Conservation (phyloP, 495 filamentous ascomycete species). For the Acidomyces sp. region DNA sequence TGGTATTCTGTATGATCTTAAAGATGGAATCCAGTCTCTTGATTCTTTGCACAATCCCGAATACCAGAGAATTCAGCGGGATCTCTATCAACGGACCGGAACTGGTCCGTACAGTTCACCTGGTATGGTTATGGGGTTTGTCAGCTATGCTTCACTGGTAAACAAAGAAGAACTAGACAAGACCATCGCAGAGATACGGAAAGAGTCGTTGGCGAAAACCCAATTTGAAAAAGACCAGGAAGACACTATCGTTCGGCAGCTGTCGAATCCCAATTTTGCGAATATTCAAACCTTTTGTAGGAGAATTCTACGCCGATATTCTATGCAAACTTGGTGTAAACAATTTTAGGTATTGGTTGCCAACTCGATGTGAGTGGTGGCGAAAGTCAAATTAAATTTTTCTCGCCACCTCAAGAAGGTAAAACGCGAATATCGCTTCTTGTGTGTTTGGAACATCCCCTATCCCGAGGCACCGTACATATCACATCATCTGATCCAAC, state of each 20-base stretch:
- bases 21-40: conserved; percentile 13
- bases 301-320: not conserved
- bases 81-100: conserved; percentile 20
- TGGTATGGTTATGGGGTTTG: conserved; percentile 26
- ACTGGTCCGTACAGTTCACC: conserved; percentile 23
- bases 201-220: conserved; percentile 21
- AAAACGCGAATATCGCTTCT: conserved; percentile 18
- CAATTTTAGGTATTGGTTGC: conserved; percentile 13
- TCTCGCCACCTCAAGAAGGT: conserved; percentile 16
- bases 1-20: conserved; percentile 19
- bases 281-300: conserved; percentile 23
- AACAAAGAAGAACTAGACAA: conserved; percentile 16
- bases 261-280: conserved; percentile 18
- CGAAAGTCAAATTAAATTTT: conserved; percentile 18
- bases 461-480: conserved; percentile 21
- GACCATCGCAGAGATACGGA: conserved; percentile 20
- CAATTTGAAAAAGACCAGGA: conserved; percentile 24
- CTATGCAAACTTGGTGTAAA: not conserved
- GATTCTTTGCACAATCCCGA: conserved; percentile 18
- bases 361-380: conserved; percentile 21
- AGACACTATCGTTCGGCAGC: conserved; percentile 18
- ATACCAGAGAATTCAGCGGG: conserved; percentile 17
- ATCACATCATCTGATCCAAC: conserved; percentile 20
- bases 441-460: conserved; percentile 21
- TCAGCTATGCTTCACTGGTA: conserved; percentile 20